phyloP scores from a whole-genome alignment of 2,329 filamentous ascomycete species.

The Amauroascus verrucosus region DNA sequence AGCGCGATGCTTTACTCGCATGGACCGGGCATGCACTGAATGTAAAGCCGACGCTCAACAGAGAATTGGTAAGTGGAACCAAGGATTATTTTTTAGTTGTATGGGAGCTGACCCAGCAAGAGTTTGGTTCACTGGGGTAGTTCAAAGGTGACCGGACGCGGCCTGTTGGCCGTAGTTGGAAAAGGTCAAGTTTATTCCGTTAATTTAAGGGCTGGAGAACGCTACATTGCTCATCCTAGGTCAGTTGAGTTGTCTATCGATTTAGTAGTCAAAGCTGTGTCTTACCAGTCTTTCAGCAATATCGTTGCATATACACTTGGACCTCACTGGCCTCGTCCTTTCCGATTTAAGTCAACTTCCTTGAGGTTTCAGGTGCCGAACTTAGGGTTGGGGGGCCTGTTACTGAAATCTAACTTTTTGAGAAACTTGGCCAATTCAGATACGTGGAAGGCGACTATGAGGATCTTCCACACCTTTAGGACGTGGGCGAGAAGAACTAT shows the following conservation, averaged over 20 bases:
- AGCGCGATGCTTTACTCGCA: conserved; percentile 78
- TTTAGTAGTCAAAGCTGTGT: not conserved
- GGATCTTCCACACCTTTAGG: conserved; percentile 56
- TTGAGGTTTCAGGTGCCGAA: conserved; percentile 69
- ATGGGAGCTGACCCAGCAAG: conserved; percentile 36
- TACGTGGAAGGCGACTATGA: conserved; percentile 60
- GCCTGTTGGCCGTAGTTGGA: conserved; percentile 72
- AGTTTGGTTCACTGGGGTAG: conserved; percentile 83
- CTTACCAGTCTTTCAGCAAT: conserved; percentile 45
- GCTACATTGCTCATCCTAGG: conserved; percentile 80
- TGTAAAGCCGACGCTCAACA: conserved; percentile 65
- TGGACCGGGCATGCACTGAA: conserved; percentile 87
- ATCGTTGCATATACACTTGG: conserved; percentile 81
- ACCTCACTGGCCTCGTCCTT: conserved; percentile 64
- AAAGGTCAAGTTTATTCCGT: conserved; percentile 86
- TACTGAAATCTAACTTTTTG: conserved; percentile 65
- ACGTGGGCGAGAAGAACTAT: conserved; percentile 72
- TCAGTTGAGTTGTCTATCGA: conserved; percentile 22
- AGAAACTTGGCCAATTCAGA: conserved; percentile 59
- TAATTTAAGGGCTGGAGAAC: conserved; percentile 67
- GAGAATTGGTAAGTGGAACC: conserved; percentile 48
- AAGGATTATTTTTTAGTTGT: not conserved
- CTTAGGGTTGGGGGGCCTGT: conserved; percentile 49
- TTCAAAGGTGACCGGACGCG: conserved; percentile 77
- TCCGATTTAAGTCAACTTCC: conserved; percentile 70